Percentiles rank a stretch among this genome's conserved stretches.
Conservation (phyloP, 1,284 basidiomycete genomes). For the Dichomitus squalens region DNA sequence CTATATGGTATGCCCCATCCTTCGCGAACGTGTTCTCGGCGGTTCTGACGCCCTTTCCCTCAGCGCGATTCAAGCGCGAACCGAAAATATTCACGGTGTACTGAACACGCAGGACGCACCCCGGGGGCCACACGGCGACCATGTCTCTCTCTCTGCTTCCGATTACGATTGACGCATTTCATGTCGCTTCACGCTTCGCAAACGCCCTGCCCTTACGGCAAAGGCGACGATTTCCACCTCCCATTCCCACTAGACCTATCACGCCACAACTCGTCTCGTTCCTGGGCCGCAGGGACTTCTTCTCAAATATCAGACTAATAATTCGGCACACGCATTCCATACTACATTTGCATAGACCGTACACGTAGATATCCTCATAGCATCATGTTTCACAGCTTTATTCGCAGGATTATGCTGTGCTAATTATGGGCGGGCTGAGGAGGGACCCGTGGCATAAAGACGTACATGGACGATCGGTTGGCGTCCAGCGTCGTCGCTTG, state of each 20-base stretch:
- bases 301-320: background rate
- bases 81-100: conserved; percentile 17
- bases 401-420: too few relatives aligned
- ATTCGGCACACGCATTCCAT: background rate
- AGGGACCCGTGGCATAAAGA: too few relatives aligned
- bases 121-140: background rate
- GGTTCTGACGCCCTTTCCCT: background rate
- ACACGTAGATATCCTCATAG: too few relatives aligned
- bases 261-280: too few relatives aligned
- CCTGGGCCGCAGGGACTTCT: background rate
- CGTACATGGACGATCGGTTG: too few relatives aligned
- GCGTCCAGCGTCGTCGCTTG: too few relatives aligned
- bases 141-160: background rate
- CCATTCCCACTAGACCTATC: too few relatives aligned
- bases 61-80: conserved; percentile 23
- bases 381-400: too few relatives aligned
- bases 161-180: background rate
- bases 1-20: conserved; percentile 17
- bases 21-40: background rate
- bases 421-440: too few relatives aligned
- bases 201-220: too few relatives aligned
- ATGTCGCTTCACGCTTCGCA: background rate
- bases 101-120: background rate
- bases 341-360: background rate
- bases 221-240: too few relatives aligned